Evolutionary conservation across 164 flowering plant genomes (phyloP).

Genomic region (Aristolochia californica): DNA sequence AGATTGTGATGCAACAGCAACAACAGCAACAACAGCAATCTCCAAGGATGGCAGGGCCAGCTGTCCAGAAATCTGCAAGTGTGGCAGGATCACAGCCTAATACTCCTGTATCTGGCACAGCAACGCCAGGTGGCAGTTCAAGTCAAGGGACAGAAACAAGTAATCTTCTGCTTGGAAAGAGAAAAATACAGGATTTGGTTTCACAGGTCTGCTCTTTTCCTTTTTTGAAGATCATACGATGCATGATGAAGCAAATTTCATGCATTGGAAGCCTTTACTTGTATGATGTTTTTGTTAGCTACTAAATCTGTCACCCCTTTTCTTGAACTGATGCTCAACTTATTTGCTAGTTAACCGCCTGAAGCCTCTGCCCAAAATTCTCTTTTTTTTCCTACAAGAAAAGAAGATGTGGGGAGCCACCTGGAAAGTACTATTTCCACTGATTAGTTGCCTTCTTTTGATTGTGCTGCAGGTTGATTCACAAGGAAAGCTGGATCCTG

Average conservation of each 20-base stretch:
- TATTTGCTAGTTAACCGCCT: no score
- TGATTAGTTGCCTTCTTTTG: background rate
- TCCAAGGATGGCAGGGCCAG: conserved; percentile 50
- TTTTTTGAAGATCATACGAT: background rate
- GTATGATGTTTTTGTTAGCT: background rate
- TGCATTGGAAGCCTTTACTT: background rate
- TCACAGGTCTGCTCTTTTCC: conserved; percentile 50
- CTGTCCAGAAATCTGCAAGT: conserved; percentile 72
- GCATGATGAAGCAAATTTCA: background rate
- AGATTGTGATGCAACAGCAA: conserved; percentile 13
- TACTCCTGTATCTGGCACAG: conserved; percentile 79
- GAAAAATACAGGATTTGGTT: conserved; percentile 89
- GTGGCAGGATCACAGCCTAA: conserved; percentile 89
- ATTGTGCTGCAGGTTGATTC: conserved; percentile 49
- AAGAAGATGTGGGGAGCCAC: no score
- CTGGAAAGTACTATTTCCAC: no score
- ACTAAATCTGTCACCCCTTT: no score
- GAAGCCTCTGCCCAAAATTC: no score
- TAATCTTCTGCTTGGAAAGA: conserved; percentile 89
- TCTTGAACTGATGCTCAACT: no score
- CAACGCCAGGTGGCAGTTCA: conserved; percentile 89
- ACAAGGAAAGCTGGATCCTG: conserved; percentile 71
- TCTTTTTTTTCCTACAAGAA: no score
- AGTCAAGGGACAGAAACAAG: conserved; percentile 91
- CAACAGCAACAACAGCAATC: conserved; percentile 71